These are phyloP conservation scores for Discostella stelligeroides DNA, from an alignment of 108 stramenopile genomes.

Conservation along the genomic window DNA sequence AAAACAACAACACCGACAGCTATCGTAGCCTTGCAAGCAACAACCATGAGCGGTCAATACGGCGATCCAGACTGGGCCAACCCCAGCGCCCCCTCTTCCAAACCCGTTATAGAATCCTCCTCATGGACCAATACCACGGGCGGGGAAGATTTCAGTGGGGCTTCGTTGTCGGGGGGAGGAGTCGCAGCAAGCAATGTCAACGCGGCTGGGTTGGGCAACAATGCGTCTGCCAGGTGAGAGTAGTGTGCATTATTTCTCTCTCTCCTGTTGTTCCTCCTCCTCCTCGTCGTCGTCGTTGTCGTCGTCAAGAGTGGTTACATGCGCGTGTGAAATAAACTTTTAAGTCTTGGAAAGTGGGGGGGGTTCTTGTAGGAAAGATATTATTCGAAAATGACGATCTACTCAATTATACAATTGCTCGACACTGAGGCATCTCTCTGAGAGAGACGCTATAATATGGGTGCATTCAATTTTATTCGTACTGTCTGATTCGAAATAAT, in stretches of 20 bases:
- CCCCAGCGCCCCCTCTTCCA: constrained; percentile 33
- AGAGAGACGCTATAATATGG: constrained; percentile 7
- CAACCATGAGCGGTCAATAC: constrained; percentile 54
- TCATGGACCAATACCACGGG: constrained; percentile 17
- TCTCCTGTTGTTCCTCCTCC: too few relatives aligned
- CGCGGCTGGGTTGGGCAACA: not conserved
- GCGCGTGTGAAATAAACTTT: not conserved
- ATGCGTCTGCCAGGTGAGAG: not conserved
- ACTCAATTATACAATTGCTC: constrained; percentile 17
- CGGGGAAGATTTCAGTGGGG: constrained; percentile 45
- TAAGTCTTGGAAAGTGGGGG: not conserved
- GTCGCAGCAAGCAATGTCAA: not conserved
- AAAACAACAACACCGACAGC: not conserved
- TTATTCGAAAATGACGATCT: constrained; percentile 32
- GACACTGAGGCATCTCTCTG: constrained; percentile 6
- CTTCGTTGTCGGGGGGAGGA: constrained; percentile 15
- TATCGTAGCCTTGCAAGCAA: not conserved
- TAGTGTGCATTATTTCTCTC: too few relatives aligned
- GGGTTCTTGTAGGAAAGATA: not conserved
- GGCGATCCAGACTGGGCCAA: constrained; percentile 76
- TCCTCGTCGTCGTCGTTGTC: not conserved
- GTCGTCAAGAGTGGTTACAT: not conserved
- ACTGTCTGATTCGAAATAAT: constrained; percentile 16
- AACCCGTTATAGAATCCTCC: constrained; percentile 14
- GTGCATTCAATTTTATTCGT: constrained; percentile 23